Evolutionary conservation across 805 yeast genomes (phyloP).

Genomic region (Saturnispora ahearnii): DNA sequence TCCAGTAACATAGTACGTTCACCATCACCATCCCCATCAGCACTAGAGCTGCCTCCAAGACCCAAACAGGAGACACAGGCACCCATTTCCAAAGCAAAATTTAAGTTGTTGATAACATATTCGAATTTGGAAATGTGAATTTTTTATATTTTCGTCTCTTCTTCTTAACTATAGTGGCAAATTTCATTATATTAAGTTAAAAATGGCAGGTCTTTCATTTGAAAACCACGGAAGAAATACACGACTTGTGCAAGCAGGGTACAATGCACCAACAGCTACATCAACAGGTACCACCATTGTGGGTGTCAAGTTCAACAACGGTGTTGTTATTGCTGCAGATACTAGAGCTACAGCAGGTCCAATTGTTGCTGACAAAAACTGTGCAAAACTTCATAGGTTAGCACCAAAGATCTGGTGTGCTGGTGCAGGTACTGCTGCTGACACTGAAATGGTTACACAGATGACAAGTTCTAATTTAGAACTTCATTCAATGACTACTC

Average conservation of each 20-base stretch:
- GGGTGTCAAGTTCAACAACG: constrained; percentile 86
- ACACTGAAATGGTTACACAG: constrained; percentile 96
- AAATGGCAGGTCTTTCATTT: constrained; percentile 85
- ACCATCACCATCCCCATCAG: constrained; percentile 5
- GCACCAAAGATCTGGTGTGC: constrained; percentile 98
- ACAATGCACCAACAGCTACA: constrained; percentile 76
- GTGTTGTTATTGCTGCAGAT: constrained; percentile 97
- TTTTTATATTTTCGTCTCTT: background rate
- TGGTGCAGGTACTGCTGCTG: constrained; percentile 99
- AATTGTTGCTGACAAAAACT: constrained; percentile 96
- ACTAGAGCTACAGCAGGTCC: constrained; percentile 96
- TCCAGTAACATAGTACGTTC: constrained; percentile 23
- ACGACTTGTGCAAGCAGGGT: constrained; percentile 57
- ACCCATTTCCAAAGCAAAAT: constrained; percentile 22
- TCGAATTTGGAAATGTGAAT: background rate
- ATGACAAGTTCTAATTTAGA: constrained; percentile 85
- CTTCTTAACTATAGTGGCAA: constrained; percentile 7
- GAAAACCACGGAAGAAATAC: constrained; percentile 90
- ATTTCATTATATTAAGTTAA: background rate
- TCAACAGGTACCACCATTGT: constrained; percentile 99
- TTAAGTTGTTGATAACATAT: background rate
- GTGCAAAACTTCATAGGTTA: constrained; percentile 86
- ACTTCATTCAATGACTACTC: constrained; percentile 69
- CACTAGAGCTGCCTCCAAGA: constrained; percentile 7
- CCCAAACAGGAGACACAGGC: constrained; percentile 27